Conservation (phyloP, 2,329 filamentous ascomycete species). For the Alternaria dauci region DNA sequence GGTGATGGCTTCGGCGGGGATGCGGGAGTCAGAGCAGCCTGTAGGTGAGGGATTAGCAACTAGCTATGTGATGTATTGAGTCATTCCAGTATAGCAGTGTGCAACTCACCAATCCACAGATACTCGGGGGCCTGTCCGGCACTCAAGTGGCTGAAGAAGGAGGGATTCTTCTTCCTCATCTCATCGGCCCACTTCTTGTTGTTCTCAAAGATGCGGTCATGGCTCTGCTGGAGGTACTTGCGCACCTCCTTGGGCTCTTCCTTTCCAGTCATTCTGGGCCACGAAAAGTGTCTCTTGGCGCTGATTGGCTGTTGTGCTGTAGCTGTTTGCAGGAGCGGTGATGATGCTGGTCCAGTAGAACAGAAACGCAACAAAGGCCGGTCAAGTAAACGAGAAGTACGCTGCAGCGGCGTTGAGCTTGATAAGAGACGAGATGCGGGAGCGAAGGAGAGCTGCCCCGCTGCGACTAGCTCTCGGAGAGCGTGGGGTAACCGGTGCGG, state of each 20-base stretch:
- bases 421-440: conserved; percentile 16
- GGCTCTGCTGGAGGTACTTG: conserved; percentile 68
- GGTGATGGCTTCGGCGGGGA: conserved; percentile 53
- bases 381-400: conserved; percentile 7
- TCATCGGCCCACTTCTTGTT: conserved; percentile 72
- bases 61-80: not conserved
- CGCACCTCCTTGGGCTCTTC: conserved; percentile 36
- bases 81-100: not conserved
- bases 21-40: conserved; percentile 53
- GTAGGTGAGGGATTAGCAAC: not conserved
- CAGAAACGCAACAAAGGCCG: conserved; percentile 7
- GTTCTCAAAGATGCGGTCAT: conserved; percentile 73
- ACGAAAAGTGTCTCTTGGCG: conserved; percentile 17
- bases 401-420: conserved; percentile 8
- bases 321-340: conserved; percentile 5
- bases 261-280: conserved; percentile 33
- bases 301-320: conserved; percentile 1
- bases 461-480: conserved; percentile 25
- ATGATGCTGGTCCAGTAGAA: conserved; percentile 2
- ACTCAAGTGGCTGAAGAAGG: conserved; percentile 70
- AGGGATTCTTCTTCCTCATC: conserved; percentile 66
- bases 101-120: conserved; percentile 58
- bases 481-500: conserved; percentile 36
- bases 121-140: conserved; percentile 75
- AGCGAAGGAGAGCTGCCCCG: conserved; percentile 19